These are phyloP conservation scores for Fusarium gaditjirri DNA, from an alignment of 2,329 filamentous ascomycete species.

Conservation along the genomic window DNA sequence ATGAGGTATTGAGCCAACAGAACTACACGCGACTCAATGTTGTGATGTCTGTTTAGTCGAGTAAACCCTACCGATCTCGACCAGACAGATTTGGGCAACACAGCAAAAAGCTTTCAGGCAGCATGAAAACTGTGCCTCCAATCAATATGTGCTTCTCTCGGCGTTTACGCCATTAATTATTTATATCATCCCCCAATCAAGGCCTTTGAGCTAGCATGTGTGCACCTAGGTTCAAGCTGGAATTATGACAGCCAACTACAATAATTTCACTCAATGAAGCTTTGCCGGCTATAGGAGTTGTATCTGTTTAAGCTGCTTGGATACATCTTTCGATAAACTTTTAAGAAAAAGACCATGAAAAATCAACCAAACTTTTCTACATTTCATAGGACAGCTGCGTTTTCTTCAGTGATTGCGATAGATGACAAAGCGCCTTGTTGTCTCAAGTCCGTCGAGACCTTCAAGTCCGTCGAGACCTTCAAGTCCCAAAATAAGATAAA, in stretches of 20 bases:
- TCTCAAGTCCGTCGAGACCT: background rate
- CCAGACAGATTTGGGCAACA: background rate
- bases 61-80: background rate
- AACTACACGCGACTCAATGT: constrained; percentile 10
- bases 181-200: background rate
- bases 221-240: background rate
- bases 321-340: background rate
- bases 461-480: background rate
- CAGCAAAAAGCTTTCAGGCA: background rate
- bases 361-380: no score
- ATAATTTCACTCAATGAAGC: background rate
- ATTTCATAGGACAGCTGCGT: background rate
- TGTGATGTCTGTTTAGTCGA: background rate
- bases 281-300: background rate
- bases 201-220: background rate
- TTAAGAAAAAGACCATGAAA: background rate
- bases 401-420: background rate
- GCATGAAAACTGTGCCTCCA: background rate
- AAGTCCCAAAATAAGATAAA: background rate
- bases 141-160: background rate
- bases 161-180: background rate
- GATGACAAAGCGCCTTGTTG: background rate
- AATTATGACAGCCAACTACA: background rate
- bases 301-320: background rate
- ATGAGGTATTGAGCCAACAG: constrained; percentile 8